phyloP scores from a whole-genome alignment of 768 basidiomycete species.

The Boletus sp. region DNA sequence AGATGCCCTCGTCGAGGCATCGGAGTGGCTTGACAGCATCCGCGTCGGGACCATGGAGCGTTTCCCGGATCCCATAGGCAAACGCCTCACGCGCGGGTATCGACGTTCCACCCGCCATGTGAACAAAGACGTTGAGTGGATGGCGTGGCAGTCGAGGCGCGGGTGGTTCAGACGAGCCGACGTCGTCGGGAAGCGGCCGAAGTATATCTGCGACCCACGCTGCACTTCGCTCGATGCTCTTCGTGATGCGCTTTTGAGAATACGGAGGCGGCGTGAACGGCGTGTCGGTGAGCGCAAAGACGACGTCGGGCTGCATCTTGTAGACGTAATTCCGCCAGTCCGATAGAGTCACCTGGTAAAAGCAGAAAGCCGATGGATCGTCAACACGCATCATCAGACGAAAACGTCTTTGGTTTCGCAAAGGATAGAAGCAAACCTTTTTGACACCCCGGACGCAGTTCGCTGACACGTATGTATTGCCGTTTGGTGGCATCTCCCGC shows the following conservation, averaged over 20 bases:
- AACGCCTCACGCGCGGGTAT: conserved; percentile 63
- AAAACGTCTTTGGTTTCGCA: neutral
- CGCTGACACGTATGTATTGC: conserved; percentile 53
- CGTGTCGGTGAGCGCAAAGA: conserved; percentile 68
- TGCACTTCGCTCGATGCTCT: conserved; percentile 67
- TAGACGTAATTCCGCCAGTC: conserved; percentile 56
- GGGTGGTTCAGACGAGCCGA: neutral
- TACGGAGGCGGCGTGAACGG: conserved; percentile 63
- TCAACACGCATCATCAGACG: neutral
- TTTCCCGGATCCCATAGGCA: conserved; percentile 54
- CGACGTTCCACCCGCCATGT: conserved; percentile 64
- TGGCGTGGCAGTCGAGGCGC: conserved; percentile 6
- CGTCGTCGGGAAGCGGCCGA: conserved; percentile 21
- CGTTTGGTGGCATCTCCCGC: conserved; percentile 72
- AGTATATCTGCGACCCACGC: conserved; percentile 64
- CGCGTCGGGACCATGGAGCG: conserved; percentile 53
- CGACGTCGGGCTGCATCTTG: conserved; percentile 64
- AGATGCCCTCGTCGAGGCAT: conserved; percentile 64
- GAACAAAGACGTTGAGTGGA: conserved; percentile 57
- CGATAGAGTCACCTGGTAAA: conserved; percentile 47
- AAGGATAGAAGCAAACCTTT: conserved; percentile 45
- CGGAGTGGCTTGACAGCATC: conserved; percentile 49
- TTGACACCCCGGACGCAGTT: conserved; percentile 66
- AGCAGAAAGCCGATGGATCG: neutral
- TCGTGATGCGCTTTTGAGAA: conserved; percentile 77